Percentiles rank a stretch among this genome's conserved stretches.
Evolutionary conservation across 1,139 yeast genomes (phyloP).

Genomic region (Hemisphaericaspora lyxosophila): DNA sequence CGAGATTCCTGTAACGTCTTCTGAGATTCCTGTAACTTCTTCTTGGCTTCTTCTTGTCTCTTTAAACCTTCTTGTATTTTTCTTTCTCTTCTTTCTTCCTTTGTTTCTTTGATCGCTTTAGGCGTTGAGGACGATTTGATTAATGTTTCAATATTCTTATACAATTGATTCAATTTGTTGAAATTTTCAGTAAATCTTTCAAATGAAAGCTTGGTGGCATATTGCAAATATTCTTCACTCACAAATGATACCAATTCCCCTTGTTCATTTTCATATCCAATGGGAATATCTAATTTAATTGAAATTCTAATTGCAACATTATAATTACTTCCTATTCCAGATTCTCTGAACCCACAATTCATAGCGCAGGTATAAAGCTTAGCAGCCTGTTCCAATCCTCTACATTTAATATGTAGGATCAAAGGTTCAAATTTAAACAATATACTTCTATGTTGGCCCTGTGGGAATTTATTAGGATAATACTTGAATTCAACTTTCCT

Average conservation of each 20-base stretch:
- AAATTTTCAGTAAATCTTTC: constrained; percentile 67
- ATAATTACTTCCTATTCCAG: constrained; percentile 79
- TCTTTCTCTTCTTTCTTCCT: constrained; percentile 59
- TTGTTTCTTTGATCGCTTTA: constrained; percentile 24
- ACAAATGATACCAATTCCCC: constrained; percentile 44
- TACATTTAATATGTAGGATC: constrained; percentile 79
- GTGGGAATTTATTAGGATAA: constrained; percentile 11
- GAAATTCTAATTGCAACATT: constrained; percentile 78
- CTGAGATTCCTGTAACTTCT: constrained; percentile 14
- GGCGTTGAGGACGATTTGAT: constrained; percentile 7
- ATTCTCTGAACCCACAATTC: constrained; percentile 83
- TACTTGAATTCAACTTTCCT: constrained; percentile 27
- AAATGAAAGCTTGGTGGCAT: constrained; percentile 49
- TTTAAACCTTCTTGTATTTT: constrained; percentile 63
- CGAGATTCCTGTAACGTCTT: not conserved
- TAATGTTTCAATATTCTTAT: constrained; percentile 40
- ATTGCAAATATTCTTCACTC: constrained; percentile 44
- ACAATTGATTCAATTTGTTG: constrained; percentile 51
- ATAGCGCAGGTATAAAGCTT: constrained; percentile 67
- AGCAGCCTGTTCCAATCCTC: constrained; percentile 59
- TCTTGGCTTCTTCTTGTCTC: constrained; percentile 37
- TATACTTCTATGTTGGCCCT: constrained; percentile 47
- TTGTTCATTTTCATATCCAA: constrained; percentile 50
- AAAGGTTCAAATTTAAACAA: constrained; percentile 82
- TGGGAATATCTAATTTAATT: constrained; percentile 70